A percentile compares a stretch with the other conserved stretches of the same genome.
Conservation (phyloP, 2,329 filamentous ascomycete species). For the Calcarisporium arbuscula region DNA sequence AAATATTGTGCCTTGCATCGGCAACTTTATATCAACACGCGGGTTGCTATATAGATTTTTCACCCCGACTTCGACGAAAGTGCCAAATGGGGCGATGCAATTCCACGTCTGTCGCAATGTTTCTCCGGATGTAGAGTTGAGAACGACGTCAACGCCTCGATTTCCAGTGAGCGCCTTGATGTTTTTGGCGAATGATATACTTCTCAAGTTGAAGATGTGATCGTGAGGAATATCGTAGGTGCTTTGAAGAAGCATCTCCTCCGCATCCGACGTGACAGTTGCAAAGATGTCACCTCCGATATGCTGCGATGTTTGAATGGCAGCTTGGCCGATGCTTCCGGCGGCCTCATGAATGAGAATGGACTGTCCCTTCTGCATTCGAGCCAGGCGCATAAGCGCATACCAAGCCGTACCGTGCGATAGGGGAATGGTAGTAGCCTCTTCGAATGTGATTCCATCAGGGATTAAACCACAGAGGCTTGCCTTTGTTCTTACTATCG, state of each 20-base stretch:
- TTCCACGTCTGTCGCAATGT: neutral
- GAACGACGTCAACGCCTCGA: conserved; percentile 1
- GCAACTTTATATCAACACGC: no score
- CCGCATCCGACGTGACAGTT: neutral
- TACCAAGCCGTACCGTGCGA: neutral
- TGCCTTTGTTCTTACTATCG: no score
- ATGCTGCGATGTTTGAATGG: neutral
- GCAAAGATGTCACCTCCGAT: conserved; percentile 1
- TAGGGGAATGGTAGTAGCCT: neutral
- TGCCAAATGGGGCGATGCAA: conserved; percentile 1
- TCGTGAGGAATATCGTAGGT: neutral
- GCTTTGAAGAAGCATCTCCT: neutral
- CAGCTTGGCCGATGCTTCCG: neutral
- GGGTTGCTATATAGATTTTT: no score
- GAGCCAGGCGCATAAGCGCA: neutral
- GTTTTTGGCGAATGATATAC: neutral
- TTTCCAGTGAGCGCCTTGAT: neutral
- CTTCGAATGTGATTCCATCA: neutral
- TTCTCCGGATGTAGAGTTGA: conserved; percentile 1
- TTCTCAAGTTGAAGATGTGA: neutral
- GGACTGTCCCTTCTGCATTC: neutral
- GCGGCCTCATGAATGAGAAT: neutral
- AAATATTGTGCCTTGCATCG: no score
- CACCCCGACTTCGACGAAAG: conserved; percentile 2
- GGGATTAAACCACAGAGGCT: no score